Conservation (phyloP, 768 basidiomycete genomes). For the Lentinula detonsa region DNA sequence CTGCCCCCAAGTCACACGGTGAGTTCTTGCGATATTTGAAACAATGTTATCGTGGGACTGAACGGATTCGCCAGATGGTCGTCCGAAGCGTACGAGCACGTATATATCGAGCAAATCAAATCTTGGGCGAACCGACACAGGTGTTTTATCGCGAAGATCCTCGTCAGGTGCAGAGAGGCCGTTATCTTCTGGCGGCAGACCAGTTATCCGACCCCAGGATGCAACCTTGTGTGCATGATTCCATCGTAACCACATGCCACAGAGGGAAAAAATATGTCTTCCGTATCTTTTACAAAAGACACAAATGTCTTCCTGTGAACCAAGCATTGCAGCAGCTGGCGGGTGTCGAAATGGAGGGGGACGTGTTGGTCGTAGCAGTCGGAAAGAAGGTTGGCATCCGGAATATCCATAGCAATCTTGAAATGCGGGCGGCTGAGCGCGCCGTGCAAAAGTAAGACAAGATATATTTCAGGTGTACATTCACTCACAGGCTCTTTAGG, state of each 20-base stretch:
- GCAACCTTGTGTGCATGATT: not conserved
- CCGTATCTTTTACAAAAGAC: not conserved
- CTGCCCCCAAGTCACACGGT: too few species aligned
- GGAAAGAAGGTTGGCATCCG: not conserved
- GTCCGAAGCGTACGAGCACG: not conserved
- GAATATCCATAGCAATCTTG: not conserved
- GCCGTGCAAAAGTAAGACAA: not conserved
- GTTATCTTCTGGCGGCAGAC: not conserved
- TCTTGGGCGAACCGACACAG: not conserved
- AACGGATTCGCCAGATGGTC: not conserved
- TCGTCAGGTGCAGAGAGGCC: not conserved
- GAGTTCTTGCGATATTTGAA: too few species aligned
- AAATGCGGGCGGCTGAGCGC: not conserved
- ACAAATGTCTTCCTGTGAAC: not conserved
- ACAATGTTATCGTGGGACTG: too few species aligned
- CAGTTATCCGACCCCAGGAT: not conserved
- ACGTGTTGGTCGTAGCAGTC: not conserved
- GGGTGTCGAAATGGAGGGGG: not conserved
- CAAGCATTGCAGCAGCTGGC: not conserved
- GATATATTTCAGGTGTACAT: not conserved
- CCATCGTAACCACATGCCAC: not conserved
- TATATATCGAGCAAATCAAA: not conserved
- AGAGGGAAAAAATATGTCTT: not conserved
- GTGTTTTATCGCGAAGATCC: not conserved
- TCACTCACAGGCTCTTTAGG: not conserved